Percentiles rank a stretch among this genome's conserved stretches.
phyloP scores from a whole-genome alignment of 306 rosid species.

The Inga oerstediana region DNA sequence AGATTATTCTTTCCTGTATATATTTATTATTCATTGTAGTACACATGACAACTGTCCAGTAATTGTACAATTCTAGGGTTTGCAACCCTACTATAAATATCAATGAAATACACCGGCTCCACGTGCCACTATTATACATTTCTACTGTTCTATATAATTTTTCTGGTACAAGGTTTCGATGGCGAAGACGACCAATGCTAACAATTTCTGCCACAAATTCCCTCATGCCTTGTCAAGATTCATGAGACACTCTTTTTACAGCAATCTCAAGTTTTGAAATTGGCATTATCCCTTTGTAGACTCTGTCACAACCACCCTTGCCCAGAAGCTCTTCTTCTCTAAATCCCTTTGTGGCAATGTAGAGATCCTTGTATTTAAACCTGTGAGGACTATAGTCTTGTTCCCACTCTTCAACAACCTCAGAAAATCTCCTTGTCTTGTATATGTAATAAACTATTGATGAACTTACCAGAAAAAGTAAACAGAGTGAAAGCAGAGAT shows the following conservation, averaged over 20 bases:
- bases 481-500: background rate
- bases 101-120: too few species aligned
- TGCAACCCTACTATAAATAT: too few species aligned
- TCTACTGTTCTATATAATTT: too few species aligned
- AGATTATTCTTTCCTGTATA: too few species aligned
- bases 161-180: slow-evolving; percentile 49
- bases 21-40: too few species aligned
- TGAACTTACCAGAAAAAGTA: background rate
- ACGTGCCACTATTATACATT: too few species aligned
- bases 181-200: slow-evolving; percentile 52
- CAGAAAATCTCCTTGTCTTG: slow-evolving; percentile 36
- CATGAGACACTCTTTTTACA: slow-evolving; percentile 46
- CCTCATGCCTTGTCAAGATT: slow-evolving; percentile 61
- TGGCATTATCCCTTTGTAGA: slow-evolving; percentile 35
- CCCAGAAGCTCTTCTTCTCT: slow-evolving; percentile 39
- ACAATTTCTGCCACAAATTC: slow-evolving; percentile 68
- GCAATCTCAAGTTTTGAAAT: slow-evolving; percentile 37
- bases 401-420: slow-evolving; percentile 48
- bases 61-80: too few species aligned
- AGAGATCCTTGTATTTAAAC: slow-evolving; percentile 53
- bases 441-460: slow-evolving; percentile 24
- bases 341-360: slow-evolving; percentile 49
- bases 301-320: slow-evolving; percentile 41
- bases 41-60: too few species aligned
- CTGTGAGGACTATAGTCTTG: slow-evolving; percentile 59